Evolutionary conservation across 768 basidiomycete genomes (phyloP), one percentile per base, ranked within the genome.

Genomic region (Psilocybe cyanescens): DNA sequence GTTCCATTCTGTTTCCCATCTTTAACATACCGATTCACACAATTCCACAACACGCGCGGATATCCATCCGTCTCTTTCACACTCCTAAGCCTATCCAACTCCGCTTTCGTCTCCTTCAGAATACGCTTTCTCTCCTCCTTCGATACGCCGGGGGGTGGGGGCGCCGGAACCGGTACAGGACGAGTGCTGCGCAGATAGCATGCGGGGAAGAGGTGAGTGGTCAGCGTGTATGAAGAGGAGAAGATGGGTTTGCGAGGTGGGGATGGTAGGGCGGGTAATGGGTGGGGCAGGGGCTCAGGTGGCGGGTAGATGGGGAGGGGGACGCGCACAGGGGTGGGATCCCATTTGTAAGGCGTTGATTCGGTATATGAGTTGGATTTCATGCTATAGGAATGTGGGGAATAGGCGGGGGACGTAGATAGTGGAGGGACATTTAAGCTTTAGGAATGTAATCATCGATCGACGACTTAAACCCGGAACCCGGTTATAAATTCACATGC

Each of bases 1-100:
- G 75, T 19, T 44, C 70, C 45, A 24, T 24, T 24, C 57, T 62
- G 33, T 55, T 60, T 14, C 39, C 61, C 76, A 47, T 72, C 74
- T 66, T 78, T 79, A 30, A 83, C 82, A 71, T 90, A 94, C 45
- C 92, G 84, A 68, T 95, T 92, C 35, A 88, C 70, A 55, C 84
- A 87, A 55, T 83, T 87, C 90, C 91, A 93, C 55, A 94, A 71
- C 3, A 83, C 69, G 56, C 71, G 67, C 1, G 77, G 75, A 57
- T 79, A 72, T 7, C 80, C 79, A 50, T 79, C 76, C 19, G 75
- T 74, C 45, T 60, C 55, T 53, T 75, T 73, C 9, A 70, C 68
- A 37, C 71, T 73, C 52, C 77, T 74, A 44, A 76, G 37, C 16
- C 71, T 68, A 37, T 71, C 54, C 24, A 82, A 60, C 50, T 68